Evolutionary conservation across 371 early-diverging fungal genomes (phyloP).

Genomic region (Actinomortierella ambigua): DNA sequence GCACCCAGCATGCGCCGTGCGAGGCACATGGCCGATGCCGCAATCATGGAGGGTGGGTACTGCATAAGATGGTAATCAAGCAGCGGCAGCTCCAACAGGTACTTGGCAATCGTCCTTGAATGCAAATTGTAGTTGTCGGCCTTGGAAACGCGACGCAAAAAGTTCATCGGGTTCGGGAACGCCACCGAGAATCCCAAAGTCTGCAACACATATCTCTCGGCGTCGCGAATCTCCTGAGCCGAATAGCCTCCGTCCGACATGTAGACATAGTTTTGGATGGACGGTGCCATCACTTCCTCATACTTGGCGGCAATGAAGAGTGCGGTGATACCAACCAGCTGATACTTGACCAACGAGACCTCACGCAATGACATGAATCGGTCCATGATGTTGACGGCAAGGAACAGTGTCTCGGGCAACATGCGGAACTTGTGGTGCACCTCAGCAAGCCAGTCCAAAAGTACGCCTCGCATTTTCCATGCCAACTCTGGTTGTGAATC

Average conservation of each 20-base stretch:
- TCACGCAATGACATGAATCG: conserved; percentile 90
- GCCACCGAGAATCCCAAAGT: conserved; percentile 82
- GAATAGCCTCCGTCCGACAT: conserved; percentile 80
- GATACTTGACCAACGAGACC: conserved; percentile 88
- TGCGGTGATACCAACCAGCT: conserved; percentile 96
- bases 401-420: conserved; percentile 95
- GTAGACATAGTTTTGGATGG: conserved; percentile 78
- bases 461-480: conserved; percentile 92
- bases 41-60: conserved; percentile 78
- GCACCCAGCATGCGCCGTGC: conserved; percentile 86
- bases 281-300: conserved; percentile 93
- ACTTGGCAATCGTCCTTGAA: conserved; percentile 93
- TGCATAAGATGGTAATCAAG: conserved; percentile 85
- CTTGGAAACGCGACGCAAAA: conserved; percentile 89
- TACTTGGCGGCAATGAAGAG: conserved; percentile 97
- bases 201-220: conserved; percentile 90
- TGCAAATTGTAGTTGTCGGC: conserved; percentile 88
- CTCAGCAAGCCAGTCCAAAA: conserved; percentile 92
- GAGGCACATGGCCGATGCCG: conserved; percentile 87
- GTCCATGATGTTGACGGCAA: conserved; percentile 96
- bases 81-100: conserved; percentile 94
- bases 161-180: conserved; percentile 89
- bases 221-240: conserved; percentile 83
- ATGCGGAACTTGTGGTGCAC: conserved; percentile 90
- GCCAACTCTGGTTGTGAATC: conserved; percentile 83